These are phyloP conservation scores for Trichoderma sp. DNA, from an alignment of 2,329 filamentous ascomycete genomes.

Conservation along the genomic window DNA sequence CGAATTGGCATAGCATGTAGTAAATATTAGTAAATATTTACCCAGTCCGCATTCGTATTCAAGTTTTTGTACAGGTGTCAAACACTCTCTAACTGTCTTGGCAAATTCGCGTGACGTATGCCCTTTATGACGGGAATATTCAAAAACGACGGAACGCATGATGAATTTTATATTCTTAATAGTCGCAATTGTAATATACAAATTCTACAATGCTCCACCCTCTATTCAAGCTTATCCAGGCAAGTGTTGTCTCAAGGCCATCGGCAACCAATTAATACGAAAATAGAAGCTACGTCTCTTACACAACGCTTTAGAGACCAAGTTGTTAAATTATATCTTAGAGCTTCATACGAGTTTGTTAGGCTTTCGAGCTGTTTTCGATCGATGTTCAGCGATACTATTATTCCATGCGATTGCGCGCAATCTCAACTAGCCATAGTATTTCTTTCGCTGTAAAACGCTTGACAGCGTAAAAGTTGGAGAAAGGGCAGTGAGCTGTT, in stretches of 20 bases:
- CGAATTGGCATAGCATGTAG: neutral
- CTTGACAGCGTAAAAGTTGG: neutral
- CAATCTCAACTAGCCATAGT: neutral
- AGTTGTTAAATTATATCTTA: too few species aligned
- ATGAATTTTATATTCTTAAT: neutral
- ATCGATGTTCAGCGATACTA: neutral
- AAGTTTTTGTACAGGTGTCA: neutral
- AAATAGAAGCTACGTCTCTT: neutral
- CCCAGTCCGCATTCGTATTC: accelerated
- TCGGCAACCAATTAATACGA: neutral
- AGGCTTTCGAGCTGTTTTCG: neutral
- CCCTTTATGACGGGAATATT: neutral
- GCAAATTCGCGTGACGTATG: neutral
- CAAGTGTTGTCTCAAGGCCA: neutral
- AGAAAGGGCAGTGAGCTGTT: too few species aligned
- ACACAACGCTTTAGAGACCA: neutral
- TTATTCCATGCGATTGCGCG: neutral
- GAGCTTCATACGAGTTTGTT: neutral
- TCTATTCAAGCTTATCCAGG: neutral
- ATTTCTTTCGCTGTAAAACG: neutral
- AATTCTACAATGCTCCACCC: neutral
- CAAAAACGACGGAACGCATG: neutral
- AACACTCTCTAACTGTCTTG: neutral
- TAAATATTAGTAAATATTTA: neutral
- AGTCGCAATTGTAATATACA: neutral